Evolutionary conservation across 768 basidiomycete genomes (phyloP).

Genomic region (Tephrocybe sp.): DNA sequence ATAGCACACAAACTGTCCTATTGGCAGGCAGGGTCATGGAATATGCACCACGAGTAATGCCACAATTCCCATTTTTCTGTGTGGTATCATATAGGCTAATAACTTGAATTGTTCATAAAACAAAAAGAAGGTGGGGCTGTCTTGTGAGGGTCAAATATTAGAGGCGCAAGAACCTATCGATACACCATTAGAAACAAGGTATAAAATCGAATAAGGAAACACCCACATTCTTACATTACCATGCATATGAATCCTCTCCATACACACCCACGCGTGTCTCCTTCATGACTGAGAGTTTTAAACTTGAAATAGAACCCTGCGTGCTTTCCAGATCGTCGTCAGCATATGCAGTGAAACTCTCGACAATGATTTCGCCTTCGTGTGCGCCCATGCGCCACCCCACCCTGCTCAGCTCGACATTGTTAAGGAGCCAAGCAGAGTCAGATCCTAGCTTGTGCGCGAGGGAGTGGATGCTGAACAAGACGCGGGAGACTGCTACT

Average conservation of each 20-base stretch:
- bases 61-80: no score
- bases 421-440: slow-evolving; percentile 42
- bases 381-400: slow-evolving; percentile 34
- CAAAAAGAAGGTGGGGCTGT: no score
- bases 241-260: slow-evolving; percentile 6
- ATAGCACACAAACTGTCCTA: no score
- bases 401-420: slow-evolving; percentile 45
- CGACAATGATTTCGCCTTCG: slow-evolving; percentile 39
- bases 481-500: slow-evolving; percentile 27
- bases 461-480: slow-evolving; percentile 36
- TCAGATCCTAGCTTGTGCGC: slow-evolving; percentile 40
- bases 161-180: no score
- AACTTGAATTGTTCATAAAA: no score
- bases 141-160: no score
- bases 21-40: no score
- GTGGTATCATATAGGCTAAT: no score
- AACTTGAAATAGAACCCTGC: neutral
- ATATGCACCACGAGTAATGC: no score
- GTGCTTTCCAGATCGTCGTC: slow-evolving; percentile 15
- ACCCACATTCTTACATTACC: neutral
- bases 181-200: no score
- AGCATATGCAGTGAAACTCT: slow-evolving; percentile 16
- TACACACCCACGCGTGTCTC: slow-evolving; percentile 17
- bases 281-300: slow-evolving; percentile 2
- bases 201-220: neutral